phyloP scores from a whole-genome alignment of 352 stramenopile species.

The Discostella stelligera region DNA sequence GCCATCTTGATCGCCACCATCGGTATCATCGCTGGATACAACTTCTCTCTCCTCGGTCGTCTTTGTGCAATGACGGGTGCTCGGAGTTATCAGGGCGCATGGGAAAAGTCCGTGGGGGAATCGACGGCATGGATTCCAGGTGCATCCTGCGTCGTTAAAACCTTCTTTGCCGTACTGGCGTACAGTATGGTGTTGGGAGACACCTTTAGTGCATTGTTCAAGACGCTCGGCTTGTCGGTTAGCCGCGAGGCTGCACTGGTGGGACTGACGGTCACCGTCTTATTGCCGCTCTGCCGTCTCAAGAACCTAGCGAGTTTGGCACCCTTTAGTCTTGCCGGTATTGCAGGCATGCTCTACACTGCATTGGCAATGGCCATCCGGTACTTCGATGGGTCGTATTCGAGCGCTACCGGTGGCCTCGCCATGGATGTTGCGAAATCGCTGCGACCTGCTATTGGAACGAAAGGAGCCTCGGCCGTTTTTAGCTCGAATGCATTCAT shows the following conservation, averaged over 20 bases:
- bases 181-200: slow-evolving; percentile 87
- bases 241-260: slow-evolving; percentile 55
- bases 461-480: slow-evolving; percentile 49
- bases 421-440: slow-evolving; percentile 44
- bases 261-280: slow-evolving; percentile 61
- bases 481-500: slow-evolving; percentile 72
- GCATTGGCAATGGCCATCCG: slow-evolving; percentile 79
- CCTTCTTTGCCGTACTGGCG: slow-evolving; percentile 78
- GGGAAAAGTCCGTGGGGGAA: slow-evolving; percentile 75
- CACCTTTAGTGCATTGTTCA: slow-evolving; percentile 74
- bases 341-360: slow-evolving; percentile 77
- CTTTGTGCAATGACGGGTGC: slow-evolving; percentile 81
- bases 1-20: slow-evolving; percentile 68
- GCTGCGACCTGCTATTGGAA: slow-evolving; percentile 57
- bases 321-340: slow-evolving; percentile 76
- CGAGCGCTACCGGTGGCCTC: slow-evolving; percentile 34
- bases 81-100: slow-evolving; percentile 82
- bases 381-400: slow-evolving; percentile 82
- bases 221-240: slow-evolving; percentile 54
- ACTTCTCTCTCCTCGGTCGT: slow-evolving; percentile 85
- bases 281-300: slow-evolving; percentile 84
- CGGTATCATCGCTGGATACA: slow-evolving; percentile 82
- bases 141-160: slow-evolving; percentile 77
- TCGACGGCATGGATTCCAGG: slow-evolving; percentile 78
- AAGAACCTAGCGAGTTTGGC: slow-evolving; percentile 80